Conservation (phyloP, 768 basidiomycete species). For the Boletus pseudopeckii region DNA sequence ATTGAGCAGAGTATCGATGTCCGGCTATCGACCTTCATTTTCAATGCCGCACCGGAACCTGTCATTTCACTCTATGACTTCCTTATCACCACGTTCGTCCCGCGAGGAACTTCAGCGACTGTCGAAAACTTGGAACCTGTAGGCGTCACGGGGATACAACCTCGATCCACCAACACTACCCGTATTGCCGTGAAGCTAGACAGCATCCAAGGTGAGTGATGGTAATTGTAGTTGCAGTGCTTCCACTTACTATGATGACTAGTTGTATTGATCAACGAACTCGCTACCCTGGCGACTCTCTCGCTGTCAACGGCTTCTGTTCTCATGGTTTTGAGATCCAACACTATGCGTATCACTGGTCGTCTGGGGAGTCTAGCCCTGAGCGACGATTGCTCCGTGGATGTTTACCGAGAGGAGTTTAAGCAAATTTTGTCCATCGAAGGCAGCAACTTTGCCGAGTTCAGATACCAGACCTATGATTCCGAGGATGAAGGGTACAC, state of each 20-base stretch:
- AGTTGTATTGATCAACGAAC: constrained; percentile 79
- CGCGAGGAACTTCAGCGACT: constrained; percentile 26
- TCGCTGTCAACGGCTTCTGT: constrained; percentile 90
- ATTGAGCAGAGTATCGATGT: constrained; percentile 88
- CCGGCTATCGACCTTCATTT: constrained; percentile 85
- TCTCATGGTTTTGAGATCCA: constrained; percentile 64
- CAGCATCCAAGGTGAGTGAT: constrained; percentile 66
- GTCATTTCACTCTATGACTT: constrained; percentile 92
- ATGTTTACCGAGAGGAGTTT: constrained; percentile 60
- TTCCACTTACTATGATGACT: constrained; percentile 10
- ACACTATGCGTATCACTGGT: constrained; percentile 74
- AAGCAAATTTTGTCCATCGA: constrained; percentile 89
- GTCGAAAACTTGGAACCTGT: constrained; percentile 9
- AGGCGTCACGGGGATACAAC: background rate
- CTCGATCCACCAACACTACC: constrained; percentile 53
- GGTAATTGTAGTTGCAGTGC: background rate
- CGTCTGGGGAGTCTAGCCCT: constrained; percentile 81
- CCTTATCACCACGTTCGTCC: constrained; percentile 94
- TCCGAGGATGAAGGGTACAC: constrained; percentile 62
- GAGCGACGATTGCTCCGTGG: constrained; percentile 61
- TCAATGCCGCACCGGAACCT: constrained; percentile 86
- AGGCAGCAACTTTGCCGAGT: constrained; percentile 90
- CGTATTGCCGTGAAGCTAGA: constrained; percentile 80
- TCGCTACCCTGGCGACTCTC: constrained; percentile 73
- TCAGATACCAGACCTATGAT: constrained; percentile 90